Percentiles rank a stretch among this genome's conserved stretches.
Conservation (phyloP, 805 yeast species). For the Candida chauliodis region DNA sequence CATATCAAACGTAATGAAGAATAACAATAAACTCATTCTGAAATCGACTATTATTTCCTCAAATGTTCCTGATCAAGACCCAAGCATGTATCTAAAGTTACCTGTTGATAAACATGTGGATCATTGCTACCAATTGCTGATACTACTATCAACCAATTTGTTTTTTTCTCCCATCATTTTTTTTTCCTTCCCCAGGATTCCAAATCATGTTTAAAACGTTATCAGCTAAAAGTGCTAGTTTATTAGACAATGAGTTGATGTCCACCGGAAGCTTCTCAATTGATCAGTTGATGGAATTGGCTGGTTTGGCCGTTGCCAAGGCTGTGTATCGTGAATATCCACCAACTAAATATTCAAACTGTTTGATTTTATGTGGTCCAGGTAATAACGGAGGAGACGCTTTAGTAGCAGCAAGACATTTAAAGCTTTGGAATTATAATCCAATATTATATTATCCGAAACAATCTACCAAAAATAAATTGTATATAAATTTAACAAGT, state of each 20-base stretch:
- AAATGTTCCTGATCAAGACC: too few species aligned
- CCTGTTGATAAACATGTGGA: too few species aligned
- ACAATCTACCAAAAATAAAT: constrained; percentile 45
- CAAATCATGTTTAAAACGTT: constrained; percentile 24
- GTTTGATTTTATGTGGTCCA: constrained; percentile 83
- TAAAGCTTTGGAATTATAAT: constrained; percentile 62
- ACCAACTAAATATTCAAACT: constrained; percentile 24
- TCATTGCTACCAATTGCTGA: too few species aligned
- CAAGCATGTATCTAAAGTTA: too few species aligned
- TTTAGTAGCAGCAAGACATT: constrained; percentile 89
- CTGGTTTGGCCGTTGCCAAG: constrained; percentile 92
- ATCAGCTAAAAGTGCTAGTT: constrained; percentile 58
- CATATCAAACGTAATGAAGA: neutral
- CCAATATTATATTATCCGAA: constrained; percentile 84
- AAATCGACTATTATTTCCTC: constrained; percentile 1
- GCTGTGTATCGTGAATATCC: constrained; percentile 72
- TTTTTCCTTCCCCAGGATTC: neutral
- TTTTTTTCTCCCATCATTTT: neutral
- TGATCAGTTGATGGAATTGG: constrained; percentile 92
- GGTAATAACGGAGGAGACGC: constrained; percentile 99
- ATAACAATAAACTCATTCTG: neutral
- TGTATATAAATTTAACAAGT: constrained; percentile 57
- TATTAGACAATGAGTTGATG: constrained; percentile 84
- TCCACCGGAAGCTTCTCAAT: constrained; percentile 75
- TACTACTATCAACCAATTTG: too few species aligned